Conservation (phyloP, 345 rosid species). For the Geranium brycei region DNA sequence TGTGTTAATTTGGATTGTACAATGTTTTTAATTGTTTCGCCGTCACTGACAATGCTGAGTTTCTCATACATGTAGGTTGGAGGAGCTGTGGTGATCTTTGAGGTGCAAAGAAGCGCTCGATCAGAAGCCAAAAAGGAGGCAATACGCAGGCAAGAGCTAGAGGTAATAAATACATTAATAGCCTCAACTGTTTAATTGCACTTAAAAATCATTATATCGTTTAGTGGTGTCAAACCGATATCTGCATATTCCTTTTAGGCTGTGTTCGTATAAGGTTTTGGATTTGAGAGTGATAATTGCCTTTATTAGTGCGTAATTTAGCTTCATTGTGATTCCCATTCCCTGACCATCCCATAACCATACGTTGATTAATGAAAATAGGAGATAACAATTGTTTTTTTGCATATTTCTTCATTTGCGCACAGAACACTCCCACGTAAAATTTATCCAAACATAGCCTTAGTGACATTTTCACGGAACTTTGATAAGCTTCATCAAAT, state of each 20-base stretch:
- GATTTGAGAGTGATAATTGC: too few species aligned
- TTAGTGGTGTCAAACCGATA: neutral
- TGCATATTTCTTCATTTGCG: too few species aligned
- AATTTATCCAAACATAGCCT: too few species aligned
- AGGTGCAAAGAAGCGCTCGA: constrained; percentile 80
- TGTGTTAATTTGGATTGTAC: neutral
- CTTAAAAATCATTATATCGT: neutral
- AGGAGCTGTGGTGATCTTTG: constrained; percentile 64
- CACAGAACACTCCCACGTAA: too few species aligned
- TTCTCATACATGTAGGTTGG: constrained; percentile 44
- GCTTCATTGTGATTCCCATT: too few species aligned
- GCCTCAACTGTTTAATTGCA: neutral
- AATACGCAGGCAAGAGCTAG: constrained; percentile 54
- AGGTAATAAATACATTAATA: constrained; percentile 33
- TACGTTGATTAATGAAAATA: too few species aligned
- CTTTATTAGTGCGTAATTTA: too few species aligned
- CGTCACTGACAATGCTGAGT: neutral
- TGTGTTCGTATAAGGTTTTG: too few species aligned
- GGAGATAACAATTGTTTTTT: too few species aligned
- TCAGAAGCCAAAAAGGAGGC: constrained; percentile 86
- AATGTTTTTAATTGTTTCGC: neutral
- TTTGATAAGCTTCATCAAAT: too few species aligned
- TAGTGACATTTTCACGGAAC: too few species aligned
- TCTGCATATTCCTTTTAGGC: neutral
- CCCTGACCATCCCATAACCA: too few species aligned